Conservation (phyloP, 1,139 yeast species). For the Pichia sp. region DNA sequence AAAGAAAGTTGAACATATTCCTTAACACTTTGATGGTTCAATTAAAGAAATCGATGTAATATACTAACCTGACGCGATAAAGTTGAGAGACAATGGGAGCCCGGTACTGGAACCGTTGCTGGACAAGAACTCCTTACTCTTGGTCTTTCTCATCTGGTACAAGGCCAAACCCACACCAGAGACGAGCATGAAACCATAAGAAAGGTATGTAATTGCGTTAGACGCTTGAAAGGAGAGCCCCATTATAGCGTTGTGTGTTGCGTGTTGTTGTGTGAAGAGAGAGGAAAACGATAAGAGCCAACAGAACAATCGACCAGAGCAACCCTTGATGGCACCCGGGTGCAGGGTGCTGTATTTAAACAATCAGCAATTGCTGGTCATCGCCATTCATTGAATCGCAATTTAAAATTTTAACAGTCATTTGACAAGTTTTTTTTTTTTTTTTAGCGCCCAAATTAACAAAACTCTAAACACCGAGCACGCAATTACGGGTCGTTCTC, state of each 20-base stretch:
- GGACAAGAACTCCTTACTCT: constrained; percentile 48
- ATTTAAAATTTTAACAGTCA: too few species aligned
- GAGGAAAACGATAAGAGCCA: too few species aligned
- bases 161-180: constrained; percentile 55
- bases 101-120: constrained; percentile 79
- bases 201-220: constrained; percentile 71
- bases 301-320: too few species aligned
- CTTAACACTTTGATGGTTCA: not conserved
- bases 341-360: too few species aligned
- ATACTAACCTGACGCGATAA: constrained; percentile 81
- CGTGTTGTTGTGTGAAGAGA: too few species aligned
- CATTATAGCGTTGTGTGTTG: constrained; percentile 13
- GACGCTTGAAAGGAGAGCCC: constrained; percentile 42
- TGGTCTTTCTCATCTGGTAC: constrained; percentile 25
- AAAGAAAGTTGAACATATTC: constrained; percentile 1
- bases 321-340: too few species aligned
- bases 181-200: constrained; percentile 60
- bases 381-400: too few species aligned
- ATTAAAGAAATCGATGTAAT: constrained; percentile 1
- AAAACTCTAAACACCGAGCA: too few species aligned
- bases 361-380: too few species aligned
- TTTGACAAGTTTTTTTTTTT: too few species aligned
- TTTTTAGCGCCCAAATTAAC: too few species aligned
- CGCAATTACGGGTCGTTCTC: too few species aligned
- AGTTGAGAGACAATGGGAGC: constrained; percentile 75